phyloP scores from a whole-genome alignment of 2,329 filamentous ascomycete species.

The Paraphaeosphaeria sporulosa region DNA sequence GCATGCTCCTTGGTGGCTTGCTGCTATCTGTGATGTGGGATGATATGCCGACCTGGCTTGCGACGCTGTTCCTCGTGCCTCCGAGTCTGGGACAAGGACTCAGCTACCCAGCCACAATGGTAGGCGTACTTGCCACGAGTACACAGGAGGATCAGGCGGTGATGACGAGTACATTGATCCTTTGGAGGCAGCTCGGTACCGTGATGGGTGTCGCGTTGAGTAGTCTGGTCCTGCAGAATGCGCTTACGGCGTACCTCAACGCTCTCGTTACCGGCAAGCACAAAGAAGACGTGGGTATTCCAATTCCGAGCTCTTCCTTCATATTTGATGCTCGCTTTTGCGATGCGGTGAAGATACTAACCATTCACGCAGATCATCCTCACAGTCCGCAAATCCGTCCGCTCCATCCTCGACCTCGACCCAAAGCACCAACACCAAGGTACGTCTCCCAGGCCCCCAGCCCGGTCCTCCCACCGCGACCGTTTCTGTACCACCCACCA shows the following conservation, averaged over 20 bases:
- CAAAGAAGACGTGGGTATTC: slow-evolving; percentile 57
- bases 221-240: slow-evolving; percentile 77
- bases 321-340: background rate
- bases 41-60: slow-evolving; percentile 49
- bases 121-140: slow-evolving; percentile 53
- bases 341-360: slow-evolving; percentile 13
- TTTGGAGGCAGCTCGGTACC: slow-evolving; percentile 75
- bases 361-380: slow-evolving; percentile 48
- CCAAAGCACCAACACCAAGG: slow-evolving; percentile 57
- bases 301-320: background rate
- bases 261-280: slow-evolving; percentile 65
- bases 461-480: background rate
- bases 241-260: slow-evolving; percentile 67
- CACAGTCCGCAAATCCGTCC: slow-evolving; percentile 60
- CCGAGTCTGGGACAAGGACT: slow-evolving; percentile 52
- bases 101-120: slow-evolving; percentile 51
- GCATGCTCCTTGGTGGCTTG: slow-evolving; percentile 48
- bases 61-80: slow-evolving; percentile 51
- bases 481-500: background rate
- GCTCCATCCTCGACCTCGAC: slow-evolving; percentile 56
- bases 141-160: slow-evolving; percentile 55
- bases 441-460: slow-evolving; percentile 29
- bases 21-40: slow-evolving; percentile 48
- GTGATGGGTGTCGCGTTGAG: slow-evolving; percentile 77
- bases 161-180: slow-evolving; percentile 70